Evolutionary conservation across 1,284 basidiomycete species (phyloP).

Genomic region (Psilocybe mexicana): DNA sequence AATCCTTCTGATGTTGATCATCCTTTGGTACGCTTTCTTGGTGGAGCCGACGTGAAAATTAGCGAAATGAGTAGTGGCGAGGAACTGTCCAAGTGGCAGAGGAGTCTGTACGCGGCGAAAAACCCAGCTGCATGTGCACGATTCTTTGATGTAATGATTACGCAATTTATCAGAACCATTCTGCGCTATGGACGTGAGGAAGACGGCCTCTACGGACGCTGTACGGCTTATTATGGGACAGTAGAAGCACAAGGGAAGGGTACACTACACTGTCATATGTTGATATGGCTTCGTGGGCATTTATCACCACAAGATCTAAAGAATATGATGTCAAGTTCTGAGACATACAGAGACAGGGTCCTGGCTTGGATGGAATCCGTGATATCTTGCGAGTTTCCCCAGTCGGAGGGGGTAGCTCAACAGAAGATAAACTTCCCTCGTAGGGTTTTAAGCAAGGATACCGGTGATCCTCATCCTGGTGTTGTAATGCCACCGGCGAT

Average conservation of each 20-base stretch:
- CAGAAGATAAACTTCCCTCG: not conserved
- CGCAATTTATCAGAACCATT: constrained; percentile 17
- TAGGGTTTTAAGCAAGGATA: not conserved
- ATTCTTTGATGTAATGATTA: constrained; percentile 24
- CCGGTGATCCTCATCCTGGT: constrained; percentile 12
- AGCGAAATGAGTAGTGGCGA: constrained; percentile 3
- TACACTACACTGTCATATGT: constrained; percentile 23
- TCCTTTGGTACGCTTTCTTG: constrained; percentile 17
- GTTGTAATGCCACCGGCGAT: not conserved
- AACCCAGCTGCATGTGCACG: constrained; percentile 21
- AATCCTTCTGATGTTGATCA: constrained; percentile 27
- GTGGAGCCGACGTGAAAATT: constrained; percentile 10
- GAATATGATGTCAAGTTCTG: constrained; percentile 9
- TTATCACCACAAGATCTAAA: constrained; percentile 9
- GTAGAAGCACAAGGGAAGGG: constrained; percentile 22
- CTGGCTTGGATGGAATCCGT: constrained; percentile 13
- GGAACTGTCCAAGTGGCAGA: constrained; percentile 7
- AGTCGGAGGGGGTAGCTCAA: not conserved
- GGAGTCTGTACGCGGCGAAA: constrained; percentile 12
- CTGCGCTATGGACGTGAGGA: constrained; percentile 8
- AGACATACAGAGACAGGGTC: not conserved
- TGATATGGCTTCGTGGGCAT: constrained; percentile 27
- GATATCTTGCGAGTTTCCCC: constrained; percentile 10
- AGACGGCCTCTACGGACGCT: constrained; percentile 24
- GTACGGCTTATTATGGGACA: constrained; percentile 29